Percentiles rank a stretch among this genome's conserved stretches.
phyloP scores from a whole-genome alignment of 2,329 filamentous ascomycete genomes.

The Celoporthe dispersa region DNA sequence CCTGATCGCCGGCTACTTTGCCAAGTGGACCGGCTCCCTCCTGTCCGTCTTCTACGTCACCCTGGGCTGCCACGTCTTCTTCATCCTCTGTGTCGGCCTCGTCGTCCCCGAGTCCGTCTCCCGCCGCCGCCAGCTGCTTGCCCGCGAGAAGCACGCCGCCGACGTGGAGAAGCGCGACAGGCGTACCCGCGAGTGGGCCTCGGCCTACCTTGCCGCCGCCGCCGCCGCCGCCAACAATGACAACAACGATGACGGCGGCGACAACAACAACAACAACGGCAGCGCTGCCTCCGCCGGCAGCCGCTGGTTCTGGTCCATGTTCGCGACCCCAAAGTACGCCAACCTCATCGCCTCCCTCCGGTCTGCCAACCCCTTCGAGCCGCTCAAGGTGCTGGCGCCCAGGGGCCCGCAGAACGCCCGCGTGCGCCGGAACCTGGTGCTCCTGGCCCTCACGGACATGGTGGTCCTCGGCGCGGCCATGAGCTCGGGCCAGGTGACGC shows the following conservation, averaged over 20 bases:
- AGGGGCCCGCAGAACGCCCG: conserved; percentile 64
- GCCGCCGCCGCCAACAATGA: too few relatives aligned
- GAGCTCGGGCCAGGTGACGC: conserved; percentile 77
- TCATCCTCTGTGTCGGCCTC: conserved; percentile 73
- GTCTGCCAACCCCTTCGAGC: conserved; percentile 71
- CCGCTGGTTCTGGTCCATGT: conserved; percentile 17
- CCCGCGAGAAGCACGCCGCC: conserved; percentile 67
- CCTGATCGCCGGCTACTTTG: conserved; percentile 77
- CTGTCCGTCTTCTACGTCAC: conserved; percentile 85
- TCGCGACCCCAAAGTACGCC: conserved; percentile 31
- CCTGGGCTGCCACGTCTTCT: conserved; percentile 71
- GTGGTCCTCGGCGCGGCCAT: conserved; percentile 82
- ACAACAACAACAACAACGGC: background rate
- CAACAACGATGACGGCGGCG: conserved; percentile 15
- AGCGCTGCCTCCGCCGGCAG: background rate
- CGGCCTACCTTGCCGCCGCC: conserved; percentile 29
- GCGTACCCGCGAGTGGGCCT: conserved; percentile 28
- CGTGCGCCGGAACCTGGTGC: conserved; percentile 79
- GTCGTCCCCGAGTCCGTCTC: conserved; percentile 85
- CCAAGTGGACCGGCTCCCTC: conserved; percentile 74
- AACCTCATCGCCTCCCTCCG: conserved; percentile 42
- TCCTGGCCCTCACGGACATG: conserved; percentile 80
- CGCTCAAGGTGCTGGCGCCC: conserved; percentile 79
- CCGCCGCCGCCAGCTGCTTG: conserved; percentile 69
- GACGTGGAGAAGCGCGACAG: conserved; percentile 48